Evolutionary conservation across 2,329 filamentous ascomycete species (phyloP), one percentile per base, ranked within the genome.

Genomic region (Teratosphaeria zuluensis): DNA sequence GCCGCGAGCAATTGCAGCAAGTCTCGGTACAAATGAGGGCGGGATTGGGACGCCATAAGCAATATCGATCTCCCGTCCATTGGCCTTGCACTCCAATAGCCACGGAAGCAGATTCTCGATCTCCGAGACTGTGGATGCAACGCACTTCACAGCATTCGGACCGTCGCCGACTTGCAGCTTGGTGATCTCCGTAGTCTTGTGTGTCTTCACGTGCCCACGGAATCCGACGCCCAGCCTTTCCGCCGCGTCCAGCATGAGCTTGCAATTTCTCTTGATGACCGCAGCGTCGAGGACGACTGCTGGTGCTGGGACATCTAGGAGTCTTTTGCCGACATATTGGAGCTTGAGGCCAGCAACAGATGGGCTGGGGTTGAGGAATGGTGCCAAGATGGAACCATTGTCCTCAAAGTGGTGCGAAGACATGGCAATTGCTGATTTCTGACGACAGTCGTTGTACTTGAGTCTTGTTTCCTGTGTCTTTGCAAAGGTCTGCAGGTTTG

Each of bases 141-240:
- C 80, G 56, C 92, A 76, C 42, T 86, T 84, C 21, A 79, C 74
- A 4, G 81, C 80, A 55, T 74, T 69, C 53, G 74, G 28, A 66
- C 53, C 57, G 31, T 79, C 72, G 8, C 87, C 87, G n/a, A 90
- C 83, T 80, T 92, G 88, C 28, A 90, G 73, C 56, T 78, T 77
- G 1, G 86, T 81, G 55, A 89, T 72, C 70, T 90, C 82, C 5
- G 77, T 75, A 0, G 88, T 90, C 85, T 94, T 94, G 72, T 94
- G 89, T 24, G 88, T 91, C 74, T 94, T 94, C 60, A 92, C 84
- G 70, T 94, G 89, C 1, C 87, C 85, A 59, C 89, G 78, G 76
- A 90, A 92, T 6, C 79, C 80, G 28, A 92, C 77, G 0, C 79
- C 77, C 14, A 92, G 73, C 55, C 75, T 74, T 48, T 79, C 70